Evolutionary conservation across 768 basidiomycete species (phyloP), one percentile per base, ranked within the genome.

Genomic region (Suillus spraguei): DNA sequence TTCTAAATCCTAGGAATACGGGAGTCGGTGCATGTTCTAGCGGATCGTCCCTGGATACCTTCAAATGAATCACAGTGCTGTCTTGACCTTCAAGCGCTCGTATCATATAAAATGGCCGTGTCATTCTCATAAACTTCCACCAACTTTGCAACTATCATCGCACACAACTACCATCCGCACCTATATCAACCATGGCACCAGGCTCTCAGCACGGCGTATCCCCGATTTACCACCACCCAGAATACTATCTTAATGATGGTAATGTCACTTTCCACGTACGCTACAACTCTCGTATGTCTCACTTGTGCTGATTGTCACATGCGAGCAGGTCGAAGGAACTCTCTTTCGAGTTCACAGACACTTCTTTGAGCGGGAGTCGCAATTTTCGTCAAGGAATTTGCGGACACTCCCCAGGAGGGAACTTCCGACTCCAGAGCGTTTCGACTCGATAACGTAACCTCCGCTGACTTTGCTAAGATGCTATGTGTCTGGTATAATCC

Each of bases 401-500:
- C 66, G 9, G 41, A 13, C 6, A 17, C 39, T 32, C 39, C 56
- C 17, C 24, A 32, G 14, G 42, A 64, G 3, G 59, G 36, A 2
- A 53, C 42, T 2, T 64, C 68, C 0, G 42, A 32, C 0, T 38
- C 58, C 0, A 60, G 41, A 1, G 70, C 68, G 0, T 72, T 61
- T 0, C 70, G 68, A 5, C 33, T 60, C 1, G 65, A 80, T 1
- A 0, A 7, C 2, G 75, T 81, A 2, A 74, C 70, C 0, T 65
- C 74, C 0, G 61, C 71, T 0, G 77, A 83, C 0, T 86, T 87
- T 59, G 78, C 79, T 0, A 72, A 70, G 0, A 77, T 87, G 0
- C 68, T 87, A 0, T 86, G 84, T 80, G 79, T 87, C 0, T 86
- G 85, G 68, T 87, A 87, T 59, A 85, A 85, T 49, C 79, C 79